These are phyloP conservation scores for Diaporthe sp. DNA, from an alignment of 2,329 filamentous ascomycete genomes.

Conservation along the genomic window DNA sequence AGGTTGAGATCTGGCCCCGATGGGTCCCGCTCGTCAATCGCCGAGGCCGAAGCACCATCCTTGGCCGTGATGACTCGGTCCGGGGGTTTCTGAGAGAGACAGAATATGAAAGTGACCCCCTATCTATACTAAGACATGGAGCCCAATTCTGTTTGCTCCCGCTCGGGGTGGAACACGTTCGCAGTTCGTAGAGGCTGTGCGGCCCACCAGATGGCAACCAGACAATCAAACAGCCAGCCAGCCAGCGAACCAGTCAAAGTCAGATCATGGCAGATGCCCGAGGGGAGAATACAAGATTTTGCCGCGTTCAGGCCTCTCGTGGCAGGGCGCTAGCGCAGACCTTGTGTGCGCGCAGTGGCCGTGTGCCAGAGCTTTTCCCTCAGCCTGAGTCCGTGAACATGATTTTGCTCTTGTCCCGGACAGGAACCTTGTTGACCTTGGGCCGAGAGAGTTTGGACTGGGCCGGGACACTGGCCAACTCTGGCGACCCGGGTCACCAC, in stretches of 20 bases:
- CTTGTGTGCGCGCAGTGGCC: slow-evolving; percentile 23
- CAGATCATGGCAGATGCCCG: not conserved
- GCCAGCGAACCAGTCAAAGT: not conserved
- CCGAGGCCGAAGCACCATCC: slow-evolving; percentile 23
- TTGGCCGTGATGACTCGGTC: slow-evolving; percentile 18
- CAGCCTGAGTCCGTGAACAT: slow-evolving; percentile 29
- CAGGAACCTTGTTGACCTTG: slow-evolving; percentile 12
- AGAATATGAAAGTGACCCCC: not conserved
- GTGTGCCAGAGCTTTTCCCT: slow-evolving; percentile 16
- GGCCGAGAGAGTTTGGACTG: slow-evolving; percentile 2
- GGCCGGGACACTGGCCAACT: not conserved
- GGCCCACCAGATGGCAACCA: slow-evolving; percentile 4
- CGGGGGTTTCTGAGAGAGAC: not conserved
- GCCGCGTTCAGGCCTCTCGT: slow-evolving; percentile 14
- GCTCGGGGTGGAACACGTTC: not conserved
- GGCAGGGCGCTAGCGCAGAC: slow-evolving; percentile 26
- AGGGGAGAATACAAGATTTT: not conserved
- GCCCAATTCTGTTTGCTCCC: not conserved
- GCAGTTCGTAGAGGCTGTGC: slow-evolving; percentile 1
- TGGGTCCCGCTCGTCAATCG: slow-evolving; percentile 11
- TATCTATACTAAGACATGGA: not conserved
- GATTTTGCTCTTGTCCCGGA: slow-evolving; percentile 9
- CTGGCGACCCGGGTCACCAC: slow-evolving; percentile 18
- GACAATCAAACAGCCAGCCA: slow-evolving; percentile 16
- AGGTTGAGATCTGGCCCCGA: slow-evolving; percentile 23